Percentiles rank a stretch among this genome's conserved stretches.
phyloP scores from a whole-genome alignment of 208 protist genomes.

The Leishmania aethiopica region DNA sequence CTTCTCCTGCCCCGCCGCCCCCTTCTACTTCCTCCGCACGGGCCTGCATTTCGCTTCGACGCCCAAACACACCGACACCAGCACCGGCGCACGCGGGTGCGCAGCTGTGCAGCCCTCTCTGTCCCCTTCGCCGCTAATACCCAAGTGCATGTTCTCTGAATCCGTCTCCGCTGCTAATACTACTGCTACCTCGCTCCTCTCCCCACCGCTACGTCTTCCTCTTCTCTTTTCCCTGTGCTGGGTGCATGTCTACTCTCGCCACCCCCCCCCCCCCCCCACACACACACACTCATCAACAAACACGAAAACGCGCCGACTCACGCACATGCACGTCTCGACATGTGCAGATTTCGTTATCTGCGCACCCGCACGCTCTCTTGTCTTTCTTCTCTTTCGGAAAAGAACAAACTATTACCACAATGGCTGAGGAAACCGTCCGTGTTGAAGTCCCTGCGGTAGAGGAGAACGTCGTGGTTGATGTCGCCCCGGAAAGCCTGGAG shows the following conservation, averaged over 20 bases:
- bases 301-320: not conserved
- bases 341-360: conserved; percentile 31
- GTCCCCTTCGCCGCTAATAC: not conserved
- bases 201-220: not conserved
- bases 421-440: conserved; percentile 85
- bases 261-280: too few species aligned
- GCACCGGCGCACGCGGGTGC: not conserved
- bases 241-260: not conserved
- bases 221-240: not conserved
- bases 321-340: conserved; percentile 5
- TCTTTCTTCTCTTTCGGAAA: conserved; percentile 20
- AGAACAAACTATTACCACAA: conserved; percentile 34
- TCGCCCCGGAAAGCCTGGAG: conserved; percentile 73
- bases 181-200: not conserved
- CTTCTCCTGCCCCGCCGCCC: not conserved
- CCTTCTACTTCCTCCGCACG: not conserved
- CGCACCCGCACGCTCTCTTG: conserved; percentile 12
- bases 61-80: not conserved
- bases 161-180: not conserved
- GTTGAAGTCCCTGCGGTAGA: conserved; percentile 69
- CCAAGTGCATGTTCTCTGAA: not conserved
- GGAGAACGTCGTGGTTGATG: conserved; percentile 60
- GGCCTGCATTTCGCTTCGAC: not conserved
- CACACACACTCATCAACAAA: not conserved
- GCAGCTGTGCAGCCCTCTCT: not conserved